Evolutionary conservation across 257 asterid genomes (phyloP), one percentile per base, ranked within the genome.

Genomic region (Nicotiana noctiflora): DNA sequence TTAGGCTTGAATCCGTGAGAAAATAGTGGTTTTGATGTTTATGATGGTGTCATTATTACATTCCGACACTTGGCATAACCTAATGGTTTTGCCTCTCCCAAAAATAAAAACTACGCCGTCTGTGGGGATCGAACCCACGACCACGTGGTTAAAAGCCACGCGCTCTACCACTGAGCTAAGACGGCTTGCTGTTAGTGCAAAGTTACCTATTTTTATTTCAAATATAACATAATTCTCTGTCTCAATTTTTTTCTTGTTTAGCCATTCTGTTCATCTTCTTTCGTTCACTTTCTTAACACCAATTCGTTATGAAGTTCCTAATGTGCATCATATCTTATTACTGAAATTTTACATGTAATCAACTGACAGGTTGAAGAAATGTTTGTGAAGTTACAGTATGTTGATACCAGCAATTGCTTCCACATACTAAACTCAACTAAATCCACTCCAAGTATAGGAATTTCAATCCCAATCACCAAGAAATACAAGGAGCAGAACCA

Each of bases 61-160:
- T n/a, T n/a, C n/a, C n/a, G n/a, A n/a, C n/a, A n/a, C n/a, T n/a
- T n/a, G n/a, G n/a, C n/a, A n/a, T n/a, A n/a, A n/a, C n/a, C n/a
- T n/a, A n/a, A n/a, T n/a, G n/a, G n/a, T n/a, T n/a, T n/a, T n/a
- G n/a, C n/a, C n/a, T n/a, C n/a, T n/a, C n/a, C 8, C 8, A 34
- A 34, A 34, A 34, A 1, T 2, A 34, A 34, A 5, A 6, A 34
- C 5, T 0, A 1, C 97, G 93, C 94, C 96, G 92, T 92, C 97
- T 89, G 94, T 90, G 97, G 98, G 97, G 87, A 86, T 95, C 94
- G 95, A 93, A 93, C 97, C 94, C 97, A 92, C 93, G 97, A 90
- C 97, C 94, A 92, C 94, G 92, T 91, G 96, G 98, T 95, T 92
- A 92, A 95, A 95, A 93, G 97, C 95, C 97, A 95, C 95, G 94